Evolutionary conservation across 179 eudicot species (phyloP).

Genomic region (Silene noctiflora): DNA sequence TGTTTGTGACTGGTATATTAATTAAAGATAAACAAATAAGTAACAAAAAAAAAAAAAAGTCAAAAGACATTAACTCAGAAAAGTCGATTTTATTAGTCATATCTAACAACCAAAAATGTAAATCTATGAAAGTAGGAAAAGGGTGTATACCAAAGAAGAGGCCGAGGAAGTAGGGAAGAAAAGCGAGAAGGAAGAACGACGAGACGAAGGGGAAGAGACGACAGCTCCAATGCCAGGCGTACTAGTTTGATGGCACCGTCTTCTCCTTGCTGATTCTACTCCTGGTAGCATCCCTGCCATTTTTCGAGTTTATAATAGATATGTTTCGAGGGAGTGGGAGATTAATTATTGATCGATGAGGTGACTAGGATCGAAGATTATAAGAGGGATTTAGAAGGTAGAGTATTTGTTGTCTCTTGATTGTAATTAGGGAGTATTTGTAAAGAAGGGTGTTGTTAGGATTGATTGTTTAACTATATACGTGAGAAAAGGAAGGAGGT

Average conservation of each 20-base stretch:
- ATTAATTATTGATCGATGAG: neutral
- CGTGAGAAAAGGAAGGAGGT: neutral
- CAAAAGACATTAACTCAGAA: neutral
- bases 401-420: too few species aligned
- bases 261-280: conserved; percentile 54
- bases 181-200: conserved; percentile 22
- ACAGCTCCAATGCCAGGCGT: neutral
- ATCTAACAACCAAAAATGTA: too few species aligned
- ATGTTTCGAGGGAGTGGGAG: too few species aligned
- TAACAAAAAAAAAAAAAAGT: neutral
- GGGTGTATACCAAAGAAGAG: conserved; percentile 8
- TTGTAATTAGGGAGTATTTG: too few species aligned
- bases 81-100: too few species aligned
- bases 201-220: conserved; percentile 6
- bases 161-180: conserved; percentile 14
- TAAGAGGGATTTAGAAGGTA: too few species aligned
- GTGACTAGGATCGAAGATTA: neutral
- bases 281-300: conserved; percentile 63
- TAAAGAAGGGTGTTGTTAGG: too few species aligned
- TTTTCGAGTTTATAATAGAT: neutral
- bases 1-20: too few species aligned
- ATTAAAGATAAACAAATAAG: too few species aligned
- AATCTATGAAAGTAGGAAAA: too few species aligned
- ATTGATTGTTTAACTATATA: too few species aligned
- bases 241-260: conserved; percentile 40